Percentiles rank a stretch among this genome's conserved stretches.
Conservation (phyloP, 2,329 filamentous ascomycete genomes). For the Exophiala viscosa region DNA sequence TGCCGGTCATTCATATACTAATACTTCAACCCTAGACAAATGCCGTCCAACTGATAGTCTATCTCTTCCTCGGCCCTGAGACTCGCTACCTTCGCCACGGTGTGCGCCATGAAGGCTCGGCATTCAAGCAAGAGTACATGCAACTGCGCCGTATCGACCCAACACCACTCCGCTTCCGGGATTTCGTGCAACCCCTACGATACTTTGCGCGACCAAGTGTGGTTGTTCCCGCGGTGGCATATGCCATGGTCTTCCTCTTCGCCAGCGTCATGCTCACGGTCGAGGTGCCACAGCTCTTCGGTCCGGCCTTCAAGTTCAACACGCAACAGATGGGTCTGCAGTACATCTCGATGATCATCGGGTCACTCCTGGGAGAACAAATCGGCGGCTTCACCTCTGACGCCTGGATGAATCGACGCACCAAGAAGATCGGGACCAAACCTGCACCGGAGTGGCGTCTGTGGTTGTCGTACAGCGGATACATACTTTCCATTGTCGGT, state of each 20-base stretch:
- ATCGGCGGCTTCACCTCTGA: constrained; percentile 29
- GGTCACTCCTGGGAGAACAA: constrained; percentile 57
- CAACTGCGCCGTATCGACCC: constrained; percentile 51
- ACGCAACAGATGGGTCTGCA: constrained; percentile 57
- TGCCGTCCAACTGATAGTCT: constrained; percentile 54
- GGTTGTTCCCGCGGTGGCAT: constrained; percentile 50
- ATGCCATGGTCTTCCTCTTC: constrained; percentile 58
- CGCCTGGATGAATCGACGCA: constrained; percentile 41
- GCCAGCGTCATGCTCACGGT: constrained; percentile 53
- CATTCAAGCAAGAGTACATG: constrained; percentile 47
- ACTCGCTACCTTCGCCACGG: constrained; percentile 51
- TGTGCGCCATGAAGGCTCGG: constrained; percentile 34
- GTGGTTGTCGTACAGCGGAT: constrained; percentile 56
- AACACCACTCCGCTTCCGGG: constrained; percentile 45
- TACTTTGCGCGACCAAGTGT: constrained; percentile 48
- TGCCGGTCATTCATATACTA: constrained; percentile 1
- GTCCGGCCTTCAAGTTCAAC: constrained; percentile 54
- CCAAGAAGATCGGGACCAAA: constrained; percentile 33
- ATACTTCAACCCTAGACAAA: constrained; percentile 44
- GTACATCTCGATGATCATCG: constrained; percentile 55
- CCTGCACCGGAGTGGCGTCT: constrained; percentile 52
- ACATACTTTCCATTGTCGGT: constrained; percentile 49
- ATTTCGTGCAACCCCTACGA: constrained; percentile 52
- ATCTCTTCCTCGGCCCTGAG: constrained; percentile 55
- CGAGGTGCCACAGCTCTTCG: constrained; percentile 58